These are phyloP conservation scores for Ciborinia camelliae DNA, from an alignment of 2,329 filamentous ascomycete genomes.

Conservation along the genomic window DNA sequence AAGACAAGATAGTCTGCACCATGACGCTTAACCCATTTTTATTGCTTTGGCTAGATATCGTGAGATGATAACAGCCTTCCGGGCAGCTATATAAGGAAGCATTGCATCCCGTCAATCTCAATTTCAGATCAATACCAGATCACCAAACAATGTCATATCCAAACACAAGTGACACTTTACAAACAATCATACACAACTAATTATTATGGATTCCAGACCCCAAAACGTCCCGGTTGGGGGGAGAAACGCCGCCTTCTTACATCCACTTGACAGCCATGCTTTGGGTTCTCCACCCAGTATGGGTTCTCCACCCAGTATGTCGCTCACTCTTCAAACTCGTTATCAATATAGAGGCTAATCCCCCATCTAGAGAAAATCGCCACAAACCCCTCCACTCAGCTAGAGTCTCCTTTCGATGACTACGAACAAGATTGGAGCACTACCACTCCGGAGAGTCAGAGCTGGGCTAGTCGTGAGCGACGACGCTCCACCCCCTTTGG, in stretches of 20 bases:
- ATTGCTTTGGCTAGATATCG: neutral
- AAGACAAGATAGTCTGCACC: too few relatives aligned
- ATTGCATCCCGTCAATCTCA: neutral
- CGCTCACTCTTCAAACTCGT: neutral
- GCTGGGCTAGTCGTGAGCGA: constrained; percentile 9
- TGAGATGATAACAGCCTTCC: neutral
- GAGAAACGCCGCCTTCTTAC: neutral
- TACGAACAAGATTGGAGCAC: constrained; percentile 19
- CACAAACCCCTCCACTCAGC: neutral
- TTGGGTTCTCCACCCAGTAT: neutral
- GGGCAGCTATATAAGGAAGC: neutral
- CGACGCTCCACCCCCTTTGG: constrained; percentile 14
- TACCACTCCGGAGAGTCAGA: constrained; percentile 1
- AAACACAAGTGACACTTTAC: neutral
- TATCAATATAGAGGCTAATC: neutral
- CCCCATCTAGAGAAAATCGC: neutral
- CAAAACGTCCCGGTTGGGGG: neutral
- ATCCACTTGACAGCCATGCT: neutral
- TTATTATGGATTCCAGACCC: constrained; percentile 2
- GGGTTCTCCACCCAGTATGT: constrained; percentile 4
- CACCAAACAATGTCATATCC: neutral
- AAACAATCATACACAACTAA: neutral
- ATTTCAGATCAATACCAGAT: neutral
- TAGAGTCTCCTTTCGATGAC: constrained; percentile 18
- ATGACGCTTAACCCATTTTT: constrained; percentile 13